Conservation (phyloP, 345 rosid species). For the Raphanus raphanistrum region DNA sequence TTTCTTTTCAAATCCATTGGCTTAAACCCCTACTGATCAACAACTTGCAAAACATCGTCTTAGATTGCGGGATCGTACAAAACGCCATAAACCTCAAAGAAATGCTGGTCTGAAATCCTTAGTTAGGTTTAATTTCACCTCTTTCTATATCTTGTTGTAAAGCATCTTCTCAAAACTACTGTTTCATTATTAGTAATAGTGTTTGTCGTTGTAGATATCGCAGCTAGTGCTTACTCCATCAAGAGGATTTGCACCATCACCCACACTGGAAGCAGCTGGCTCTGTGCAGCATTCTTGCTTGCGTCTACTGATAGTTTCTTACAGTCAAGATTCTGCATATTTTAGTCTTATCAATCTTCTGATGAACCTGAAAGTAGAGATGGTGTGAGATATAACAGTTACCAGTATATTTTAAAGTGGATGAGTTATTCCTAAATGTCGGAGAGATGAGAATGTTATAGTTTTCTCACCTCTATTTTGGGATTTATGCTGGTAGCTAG, state of each 20-base stretch:
- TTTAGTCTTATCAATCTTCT: constrained; percentile 54
- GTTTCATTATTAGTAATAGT: constrained; percentile 43
- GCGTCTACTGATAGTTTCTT: no score
- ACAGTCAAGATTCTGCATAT: constrained; percentile 59
- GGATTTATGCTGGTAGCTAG: not conserved
- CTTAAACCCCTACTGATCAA: constrained; percentile 48
- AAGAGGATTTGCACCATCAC: constrained; percentile 92
- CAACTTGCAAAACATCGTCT: constrained; percentile 55
- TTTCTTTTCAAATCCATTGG: no score
- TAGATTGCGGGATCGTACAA: constrained; percentile 64
- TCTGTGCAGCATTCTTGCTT: no score
- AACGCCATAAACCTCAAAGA: constrained; percentile 61
- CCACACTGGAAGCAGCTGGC: constrained; percentile 76
- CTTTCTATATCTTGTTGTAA: constrained; percentile 60
- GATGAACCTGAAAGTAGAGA: no score
- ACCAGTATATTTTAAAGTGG: no score
- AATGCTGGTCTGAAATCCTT: constrained; percentile 45
- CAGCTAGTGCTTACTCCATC: constrained; percentile 75
- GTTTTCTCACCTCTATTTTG: not conserved
- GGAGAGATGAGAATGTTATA: not conserved
- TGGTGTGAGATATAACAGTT: no score
- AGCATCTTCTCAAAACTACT: constrained; percentile 44
- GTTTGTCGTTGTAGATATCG: constrained; percentile 56
- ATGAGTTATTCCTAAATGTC: no score
- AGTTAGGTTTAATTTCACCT: constrained; percentile 53